Conservation (phyloP, 306 rosid genomes). For the Rosa rugosa region DNA sequence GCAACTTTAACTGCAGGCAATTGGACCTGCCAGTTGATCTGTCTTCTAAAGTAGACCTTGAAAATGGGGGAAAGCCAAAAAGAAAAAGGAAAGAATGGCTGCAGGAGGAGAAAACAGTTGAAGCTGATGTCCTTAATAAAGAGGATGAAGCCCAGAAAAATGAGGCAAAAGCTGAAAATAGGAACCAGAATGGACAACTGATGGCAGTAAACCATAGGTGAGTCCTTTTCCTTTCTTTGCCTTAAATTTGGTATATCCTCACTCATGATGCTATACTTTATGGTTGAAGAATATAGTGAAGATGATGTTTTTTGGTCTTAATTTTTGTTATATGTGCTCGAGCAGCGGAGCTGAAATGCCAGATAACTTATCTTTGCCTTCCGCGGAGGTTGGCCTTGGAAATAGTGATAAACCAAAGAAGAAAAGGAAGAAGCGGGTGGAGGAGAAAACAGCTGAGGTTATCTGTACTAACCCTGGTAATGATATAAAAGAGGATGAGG, state of each 20-base stretch:
- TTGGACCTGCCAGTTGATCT: conserved; percentile 22
- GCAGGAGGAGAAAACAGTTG: conserved; percentile 23
- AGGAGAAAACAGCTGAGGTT: conserved; percentile 25
- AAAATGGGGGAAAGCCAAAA: conserved; percentile 27
- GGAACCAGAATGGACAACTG: conserved; percentile 5
- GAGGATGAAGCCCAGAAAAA: not conserved
- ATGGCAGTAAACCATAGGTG: conserved; percentile 32
- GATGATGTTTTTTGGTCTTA: conserved; percentile 4
- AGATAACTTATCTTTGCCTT: conserved; percentile 28
- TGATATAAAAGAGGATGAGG: conserved; percentile 28
- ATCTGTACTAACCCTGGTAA: conserved; percentile 15
- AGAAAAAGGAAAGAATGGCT: conserved; percentile 29
- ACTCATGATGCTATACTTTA: not conserved
- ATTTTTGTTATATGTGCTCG: conserved; percentile 2
- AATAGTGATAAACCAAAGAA: conserved; percentile 38
- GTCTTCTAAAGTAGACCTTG: conserved; percentile 28
- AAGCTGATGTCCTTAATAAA: conserved; percentile 8
- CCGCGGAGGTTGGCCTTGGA: conserved; percentile 23
- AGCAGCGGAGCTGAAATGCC: conserved; percentile 34
- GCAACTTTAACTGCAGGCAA: conserved; percentile 31
- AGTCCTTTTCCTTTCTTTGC: conserved; percentile 23
- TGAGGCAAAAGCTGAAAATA: conserved; percentile 7
- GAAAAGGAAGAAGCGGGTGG: conserved; percentile 39
- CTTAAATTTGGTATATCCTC: not conserved
- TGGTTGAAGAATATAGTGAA: not conserved